Evolutionary conservation across 2,329 filamentous ascomycete genomes (phyloP).

Genomic region (Onygena corvina): DNA sequence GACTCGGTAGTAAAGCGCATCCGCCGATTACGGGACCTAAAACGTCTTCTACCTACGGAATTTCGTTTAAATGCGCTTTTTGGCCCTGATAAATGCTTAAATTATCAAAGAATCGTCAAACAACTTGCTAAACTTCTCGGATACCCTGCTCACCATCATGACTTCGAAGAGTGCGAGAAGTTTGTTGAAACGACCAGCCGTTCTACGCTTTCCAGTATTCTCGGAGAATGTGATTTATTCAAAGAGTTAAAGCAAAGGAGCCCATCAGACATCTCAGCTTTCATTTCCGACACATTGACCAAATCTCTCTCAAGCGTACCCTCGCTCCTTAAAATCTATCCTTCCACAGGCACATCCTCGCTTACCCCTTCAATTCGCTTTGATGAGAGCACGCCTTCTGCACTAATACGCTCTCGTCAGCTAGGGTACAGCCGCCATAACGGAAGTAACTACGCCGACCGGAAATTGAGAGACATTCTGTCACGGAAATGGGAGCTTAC

Average conservation of each 20-base stretch:
- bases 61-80: neutral
- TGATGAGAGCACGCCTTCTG: constrained; percentile 1
- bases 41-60: neutral
- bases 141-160: neutral
- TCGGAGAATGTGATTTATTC: neutral
- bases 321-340: neutral
- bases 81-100: neutral
- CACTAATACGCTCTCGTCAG: constrained; percentile 24
- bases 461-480: constrained; percentile 22
- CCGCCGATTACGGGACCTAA: neutral
- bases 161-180: constrained; percentile 7
- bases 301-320: constrained; percentile 17
- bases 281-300: constrained; percentile 16
- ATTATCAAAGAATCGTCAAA: neutral
- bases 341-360: neutral
- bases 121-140: neutral
- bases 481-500: constrained; percentile 28
- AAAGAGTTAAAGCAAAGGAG: constrained; percentile 15
- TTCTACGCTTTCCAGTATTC: neutral
- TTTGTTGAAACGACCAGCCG: neutral
- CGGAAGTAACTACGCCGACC: constrained; percentile 13
- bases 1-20: neutral
- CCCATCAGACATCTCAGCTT: constrained; percentile 15
- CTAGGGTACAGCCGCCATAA: constrained; percentile 17
- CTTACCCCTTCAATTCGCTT: neutral